Conservation (phyloP, 495 filamentous ascomycete genomes). For the Extremus antarcticus region DNA sequence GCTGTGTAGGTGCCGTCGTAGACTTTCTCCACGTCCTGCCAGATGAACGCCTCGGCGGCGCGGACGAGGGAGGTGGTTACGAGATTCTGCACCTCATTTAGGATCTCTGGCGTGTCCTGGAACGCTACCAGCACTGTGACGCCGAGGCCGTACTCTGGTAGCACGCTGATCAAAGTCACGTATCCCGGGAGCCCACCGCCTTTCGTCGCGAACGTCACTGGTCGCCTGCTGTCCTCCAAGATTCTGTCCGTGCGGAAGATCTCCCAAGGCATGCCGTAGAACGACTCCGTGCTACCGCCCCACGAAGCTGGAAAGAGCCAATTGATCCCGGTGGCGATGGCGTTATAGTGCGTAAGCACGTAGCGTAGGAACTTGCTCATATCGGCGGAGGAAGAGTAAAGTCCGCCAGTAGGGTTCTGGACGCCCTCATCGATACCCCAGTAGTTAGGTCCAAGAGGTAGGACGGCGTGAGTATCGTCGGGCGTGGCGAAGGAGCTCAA, state of each 20-base stretch:
- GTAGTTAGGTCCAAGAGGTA: slow-evolving; percentile 23
- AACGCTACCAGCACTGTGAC: slow-evolving; percentile 26
- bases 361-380: slow-evolving; percentile 25
- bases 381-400: slow-evolving; percentile 27
- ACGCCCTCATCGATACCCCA: slow-evolving; percentile 28
- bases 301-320: slow-evolving; percentile 26
- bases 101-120: background rate
- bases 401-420: slow-evolving; percentile 26
- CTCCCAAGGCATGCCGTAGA: slow-evolving; percentile 33
- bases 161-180: slow-evolving; percentile 17
- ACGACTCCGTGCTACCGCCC: slow-evolving; percentile 15
- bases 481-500: slow-evolving; percentile 21
- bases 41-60: slow-evolving; percentile 22
- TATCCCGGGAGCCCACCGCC: slow-evolving; percentile 26
- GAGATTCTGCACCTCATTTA: slow-evolving; percentile 15
- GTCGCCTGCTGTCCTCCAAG: slow-evolving; percentile 16
- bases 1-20: slow-evolving; percentile 22
- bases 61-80: slow-evolving; percentile 22
- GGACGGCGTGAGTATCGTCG: slow-evolving; percentile 25
- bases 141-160: slow-evolving; percentile 30
- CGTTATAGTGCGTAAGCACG: slow-evolving; percentile 29
- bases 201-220: slow-evolving; percentile 29
- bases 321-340: slow-evolving; percentile 25
- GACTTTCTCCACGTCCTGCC: slow-evolving; percentile 13
- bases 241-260: slow-evolving; percentile 26